These are phyloP conservation scores for Chrysoporthe austroafricana DNA, from an alignment of 2,329 filamentous ascomycete species.

Conservation along the genomic window DNA sequence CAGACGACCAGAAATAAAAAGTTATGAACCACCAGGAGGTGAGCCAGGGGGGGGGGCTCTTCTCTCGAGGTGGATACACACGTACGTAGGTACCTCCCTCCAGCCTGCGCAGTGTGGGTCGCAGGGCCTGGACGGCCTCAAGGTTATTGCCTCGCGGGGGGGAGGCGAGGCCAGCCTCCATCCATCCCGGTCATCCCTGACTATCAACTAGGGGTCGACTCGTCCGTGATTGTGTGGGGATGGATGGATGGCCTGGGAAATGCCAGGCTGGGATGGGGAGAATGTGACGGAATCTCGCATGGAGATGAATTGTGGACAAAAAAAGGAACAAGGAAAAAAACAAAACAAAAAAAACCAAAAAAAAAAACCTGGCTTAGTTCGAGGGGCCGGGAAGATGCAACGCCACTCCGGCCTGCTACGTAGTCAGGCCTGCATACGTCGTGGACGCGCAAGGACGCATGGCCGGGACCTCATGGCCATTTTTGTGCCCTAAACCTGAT, in stretches of 20 bases:
- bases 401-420: too few relatives aligned
- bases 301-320: conserved; percentile 17
- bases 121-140: conserved; percentile 10
- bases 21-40: conserved; percentile 7
- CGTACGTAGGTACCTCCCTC: conserved; percentile 3
- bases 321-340: neutral
- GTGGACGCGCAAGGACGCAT: neutral
- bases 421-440: neutral
- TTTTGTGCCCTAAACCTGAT: neutral
- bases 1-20: conserved; percentile 15
- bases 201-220: conserved; percentile 20
- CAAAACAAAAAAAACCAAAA: neutral
- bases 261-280: neutral
- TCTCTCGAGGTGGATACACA: conserved; percentile 7
- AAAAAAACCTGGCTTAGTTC: neutral
- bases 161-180: conserved; percentile 9
- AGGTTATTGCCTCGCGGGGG: conserved; percentile 21
- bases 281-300: conserved; percentile 12
- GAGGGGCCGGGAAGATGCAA: neutral
- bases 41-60: conserved; percentile 16
- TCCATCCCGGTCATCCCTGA: conserved; percentile 27
- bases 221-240: conserved; percentile 4
- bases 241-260: neutral
- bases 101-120: neutral
- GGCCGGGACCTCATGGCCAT: neutral